A percentile compares a stretch with the other conserved stretches of the same genome.
Conservation (phyloP, 2,329 filamentous ascomycete genomes). For the Phialocephala subalpina region DNA sequence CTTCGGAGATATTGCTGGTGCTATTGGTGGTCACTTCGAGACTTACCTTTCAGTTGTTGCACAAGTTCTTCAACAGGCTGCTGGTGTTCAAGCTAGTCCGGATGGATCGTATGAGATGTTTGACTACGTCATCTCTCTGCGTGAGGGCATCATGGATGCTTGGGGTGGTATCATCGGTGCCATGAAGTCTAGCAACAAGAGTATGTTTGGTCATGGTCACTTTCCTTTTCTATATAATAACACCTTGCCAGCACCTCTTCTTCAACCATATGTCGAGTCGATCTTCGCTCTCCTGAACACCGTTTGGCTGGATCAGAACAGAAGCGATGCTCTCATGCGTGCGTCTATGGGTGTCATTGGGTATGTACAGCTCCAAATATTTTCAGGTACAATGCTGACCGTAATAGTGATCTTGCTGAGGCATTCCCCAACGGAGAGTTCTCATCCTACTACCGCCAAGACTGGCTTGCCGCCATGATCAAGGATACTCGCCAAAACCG, state of each 20-base stretch:
- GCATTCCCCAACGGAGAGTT: constrained; percentile 93
- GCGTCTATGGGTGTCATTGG: constrained; percentile 98
- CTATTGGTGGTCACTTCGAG: constrained; percentile 91
- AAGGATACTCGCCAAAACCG: constrained; percentile 91
- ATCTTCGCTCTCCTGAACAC: constrained; percentile 89
- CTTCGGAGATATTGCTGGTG: constrained; percentile 96
- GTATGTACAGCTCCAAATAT: constrained; percentile 58
- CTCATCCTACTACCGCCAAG: constrained; percentile 82
- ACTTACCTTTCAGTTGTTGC: constrained; percentile 92
- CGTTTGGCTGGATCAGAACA: constrained; percentile 83
- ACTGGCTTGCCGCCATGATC: constrained; percentile 90
- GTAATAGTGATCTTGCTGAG: constrained; percentile 84
- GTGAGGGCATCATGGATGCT: constrained; percentile 98
- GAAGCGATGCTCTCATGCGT: constrained; percentile 89
- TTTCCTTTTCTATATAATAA: constrained; percentile 38
- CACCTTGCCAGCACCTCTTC: constrained; percentile 63
- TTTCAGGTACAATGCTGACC: constrained; percentile 24
- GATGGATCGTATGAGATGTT: constrained; percentile 95
- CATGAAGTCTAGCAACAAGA: constrained; percentile 84
- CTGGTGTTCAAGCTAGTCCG: constrained; percentile 77
- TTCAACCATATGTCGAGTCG: constrained; percentile 80
- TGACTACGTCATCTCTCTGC: constrained; percentile 92
- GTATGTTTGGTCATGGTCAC: constrained; percentile 53
- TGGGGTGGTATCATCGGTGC: constrained; percentile 97
- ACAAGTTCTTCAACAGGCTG: constrained; percentile 92